Conservation (phyloP, 805 yeast species). For the Ogataea parapolymorpha region DNA sequence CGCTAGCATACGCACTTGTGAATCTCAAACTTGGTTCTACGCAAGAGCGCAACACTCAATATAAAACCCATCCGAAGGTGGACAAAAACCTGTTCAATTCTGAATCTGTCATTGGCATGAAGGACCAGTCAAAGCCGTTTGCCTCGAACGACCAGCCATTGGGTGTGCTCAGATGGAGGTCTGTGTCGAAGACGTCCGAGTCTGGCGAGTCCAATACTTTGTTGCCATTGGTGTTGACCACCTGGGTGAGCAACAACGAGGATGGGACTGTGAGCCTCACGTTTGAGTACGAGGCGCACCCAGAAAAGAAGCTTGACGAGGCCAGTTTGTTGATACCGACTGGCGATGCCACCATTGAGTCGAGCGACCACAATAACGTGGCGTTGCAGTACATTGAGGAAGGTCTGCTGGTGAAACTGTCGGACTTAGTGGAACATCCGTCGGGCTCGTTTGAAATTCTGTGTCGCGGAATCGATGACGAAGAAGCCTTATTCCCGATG, state of each 20-base stretch:
- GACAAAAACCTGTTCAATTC: constrained; percentile 69
- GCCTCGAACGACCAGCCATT: constrained; percentile 88
- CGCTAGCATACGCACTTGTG: constrained; percentile 63
- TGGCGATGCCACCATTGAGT: constrained; percentile 49
- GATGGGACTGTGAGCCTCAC: constrained; percentile 69
- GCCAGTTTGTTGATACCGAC: constrained; percentile 64
- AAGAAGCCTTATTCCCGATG: constrained; percentile 88
- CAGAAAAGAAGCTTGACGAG: constrained; percentile 48
- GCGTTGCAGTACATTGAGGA: constrained; percentile 59
- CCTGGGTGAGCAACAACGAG: constrained; percentile 74
- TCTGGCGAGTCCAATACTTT: constrained; percentile 54
- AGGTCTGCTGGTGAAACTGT: constrained; percentile 67
- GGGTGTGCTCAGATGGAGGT: constrained; percentile 93
- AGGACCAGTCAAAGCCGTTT: constrained; percentile 75
- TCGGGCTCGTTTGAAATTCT: constrained; percentile 78
- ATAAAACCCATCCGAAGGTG: constrained; percentile 94
- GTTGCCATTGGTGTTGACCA: constrained; percentile 69
- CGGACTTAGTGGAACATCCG: constrained; percentile 44
- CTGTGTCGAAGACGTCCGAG: constrained; percentile 47
- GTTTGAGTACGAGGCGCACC: constrained; percentile 78
- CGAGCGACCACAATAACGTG: constrained; percentile 53
- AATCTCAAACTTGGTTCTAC: constrained; percentile 49
- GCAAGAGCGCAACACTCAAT: constrained; percentile 52
- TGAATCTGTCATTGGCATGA: constrained; percentile 60
- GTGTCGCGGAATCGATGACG: constrained; percentile 63